Evolutionary conservation across 441 rosid genomes (phyloP), one percentile per base, ranked within the genome.

Genomic region (Omphalea diandra): DNA sequence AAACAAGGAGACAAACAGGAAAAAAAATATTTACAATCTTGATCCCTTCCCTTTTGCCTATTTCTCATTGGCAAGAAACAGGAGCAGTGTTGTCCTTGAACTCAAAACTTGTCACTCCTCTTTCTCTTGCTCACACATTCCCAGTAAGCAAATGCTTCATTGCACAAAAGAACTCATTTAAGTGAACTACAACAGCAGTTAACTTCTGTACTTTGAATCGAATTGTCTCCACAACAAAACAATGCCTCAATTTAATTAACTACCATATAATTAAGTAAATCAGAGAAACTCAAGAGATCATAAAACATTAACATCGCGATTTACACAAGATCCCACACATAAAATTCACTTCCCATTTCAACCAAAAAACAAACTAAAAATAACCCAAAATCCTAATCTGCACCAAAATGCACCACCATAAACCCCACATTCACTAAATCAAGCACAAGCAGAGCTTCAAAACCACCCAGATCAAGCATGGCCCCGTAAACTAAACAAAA

Each of bases 381-480:
- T 38, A 29, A 63, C 35, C 61, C 3, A 20, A 5, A 56, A 57
- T 38, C 29, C 75, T 36, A 15, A 35, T 29, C 57, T 41, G 40
- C 27, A 53, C 61, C 54, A 66, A 62, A 75, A 70, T 61, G 62
- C 66, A 63, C 70, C 29, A 24, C 15, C 41, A 7, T 1, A 65
- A 66, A 40, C 58, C 31, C 59, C 35, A 26, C 76, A 67, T 57
- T 60, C 60, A 54, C 79, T 20, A 40, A 62, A 67, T 22, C 38
- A 76, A 72, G 50, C 62, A 43, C 43, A 33, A 74, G 36, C 49
- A 61, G 64, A 73, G 49, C 52, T 69, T 69, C 32, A 54, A 67
- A 31, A 60, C 63, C 58, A 68, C 71, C 27, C 29, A 79, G 84
- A 78, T 83, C 59, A 62, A 70, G 47, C 24, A 59, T 5, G 55